Percentiles rank a stretch among this genome's conserved stretches.
Evolutionary conservation across 192 early-diverging fungal genomes (phyloP).

Genomic region (Gamsiella multidivaricata): DNA sequence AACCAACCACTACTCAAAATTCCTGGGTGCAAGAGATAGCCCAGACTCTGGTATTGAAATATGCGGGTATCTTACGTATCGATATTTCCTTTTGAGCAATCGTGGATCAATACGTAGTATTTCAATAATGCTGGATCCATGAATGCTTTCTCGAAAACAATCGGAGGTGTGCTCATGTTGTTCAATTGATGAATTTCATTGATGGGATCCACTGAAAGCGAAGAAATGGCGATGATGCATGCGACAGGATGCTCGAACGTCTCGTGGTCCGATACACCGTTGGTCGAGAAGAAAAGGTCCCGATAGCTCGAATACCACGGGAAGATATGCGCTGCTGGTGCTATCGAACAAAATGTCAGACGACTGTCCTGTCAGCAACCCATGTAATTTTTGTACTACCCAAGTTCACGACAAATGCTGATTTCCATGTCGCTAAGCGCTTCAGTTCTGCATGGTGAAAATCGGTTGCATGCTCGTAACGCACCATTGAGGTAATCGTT

Average conservation of each 20-base stretch:
- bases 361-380: too few relatives aligned
- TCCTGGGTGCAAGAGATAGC: not conserved
- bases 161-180: constrained; percentile 60
- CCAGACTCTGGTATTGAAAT: constrained; percentile 3
- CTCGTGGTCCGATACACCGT: constrained; percentile 88
- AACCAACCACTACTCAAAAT: not conserved
- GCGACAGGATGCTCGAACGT: constrained; percentile 96
- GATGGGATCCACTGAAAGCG: constrained; percentile 81
- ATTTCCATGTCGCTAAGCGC: too few relatives aligned
- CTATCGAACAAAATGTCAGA: constrained; percentile 38
- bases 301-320: constrained; percentile 92
- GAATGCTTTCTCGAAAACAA: constrained; percentile 75
- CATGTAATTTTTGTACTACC: not conserved
- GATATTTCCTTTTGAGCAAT: constrained; percentile 65
- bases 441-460: too few relatives aligned
- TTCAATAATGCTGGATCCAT: constrained; percentile 84
- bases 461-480: not conserved
- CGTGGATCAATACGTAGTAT: constrained; percentile 89
- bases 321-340: constrained; percentile 64
- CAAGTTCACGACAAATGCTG: too few relatives aligned
- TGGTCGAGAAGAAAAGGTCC: constrained; percentile 65
- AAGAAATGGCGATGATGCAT: constrained; percentile 74
- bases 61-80: constrained; percentile 64
- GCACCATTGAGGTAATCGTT: constrained; percentile 58
- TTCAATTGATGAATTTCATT: constrained; percentile 70